phyloP scores from a whole-genome alignment of 2,329 filamentous ascomycete species.

The Pyrenochaeta sp. region DNA sequence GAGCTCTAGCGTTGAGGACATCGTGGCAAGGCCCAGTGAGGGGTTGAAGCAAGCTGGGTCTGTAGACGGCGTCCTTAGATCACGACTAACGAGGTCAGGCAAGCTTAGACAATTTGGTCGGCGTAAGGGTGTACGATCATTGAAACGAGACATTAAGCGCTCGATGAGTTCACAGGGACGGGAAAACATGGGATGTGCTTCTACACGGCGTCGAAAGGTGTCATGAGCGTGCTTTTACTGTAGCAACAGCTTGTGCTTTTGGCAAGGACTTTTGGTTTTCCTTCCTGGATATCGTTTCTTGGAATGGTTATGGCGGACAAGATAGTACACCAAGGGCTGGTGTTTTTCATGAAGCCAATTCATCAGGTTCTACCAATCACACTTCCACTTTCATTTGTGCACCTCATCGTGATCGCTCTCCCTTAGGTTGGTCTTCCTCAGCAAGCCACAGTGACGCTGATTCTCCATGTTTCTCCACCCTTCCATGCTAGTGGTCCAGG shows the following conservation, averaged over 20 bases:
- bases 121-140: constrained; percentile 39
- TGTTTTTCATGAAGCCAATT: constrained; percentile 41
- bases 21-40: constrained; percentile 31
- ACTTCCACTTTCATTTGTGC: neutral
- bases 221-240: constrained; percentile 31
- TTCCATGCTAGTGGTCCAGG: neutral
- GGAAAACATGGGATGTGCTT: constrained; percentile 24
- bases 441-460: neutral
- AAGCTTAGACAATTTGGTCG: constrained; percentile 37
- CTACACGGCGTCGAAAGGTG: constrained; percentile 31
- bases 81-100: constrained; percentile 38
- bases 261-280: constrained; percentile 23
- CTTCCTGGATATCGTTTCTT: constrained; percentile 9
- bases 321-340: constrained; percentile 46
- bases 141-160: constrained; percentile 20
- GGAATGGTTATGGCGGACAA: constrained; percentile 30
- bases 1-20: constrained; percentile 42
- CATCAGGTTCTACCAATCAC: constrained; percentile 26
- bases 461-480: neutral
- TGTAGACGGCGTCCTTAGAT: constrained; percentile 30
- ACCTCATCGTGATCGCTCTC: constrained; percentile 7
- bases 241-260: constrained; percentile 30
- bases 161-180: constrained; percentile 19
- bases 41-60: constrained; percentile 30
- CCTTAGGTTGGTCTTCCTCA: neutral